A percentile compares a stretch with the other conserved stretches of the same genome.
Conservation (phyloP, 83 land plant genomes). For the Picea engelmannii region DNA sequence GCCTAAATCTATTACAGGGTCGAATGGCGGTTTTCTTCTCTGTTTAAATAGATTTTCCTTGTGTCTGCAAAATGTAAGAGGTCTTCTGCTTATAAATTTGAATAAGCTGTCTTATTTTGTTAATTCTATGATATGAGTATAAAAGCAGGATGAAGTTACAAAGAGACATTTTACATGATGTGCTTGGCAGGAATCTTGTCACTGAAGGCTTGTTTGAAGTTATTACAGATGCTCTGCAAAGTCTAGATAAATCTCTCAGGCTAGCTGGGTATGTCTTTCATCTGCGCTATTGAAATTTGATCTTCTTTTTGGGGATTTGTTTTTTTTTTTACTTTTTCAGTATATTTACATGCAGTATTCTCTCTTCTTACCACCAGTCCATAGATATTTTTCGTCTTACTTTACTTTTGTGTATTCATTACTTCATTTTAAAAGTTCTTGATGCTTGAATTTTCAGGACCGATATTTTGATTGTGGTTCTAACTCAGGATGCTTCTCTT, state of each 20-base stretch:
- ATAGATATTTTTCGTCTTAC: background rate
- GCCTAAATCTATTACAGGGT: no score
- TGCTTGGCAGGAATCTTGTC: slow-evolving; percentile 67
- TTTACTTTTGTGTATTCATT: background rate
- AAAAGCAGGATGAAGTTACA: no score
- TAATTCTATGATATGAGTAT: no score
- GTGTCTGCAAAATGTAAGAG: no score
- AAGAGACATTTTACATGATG: background rate
- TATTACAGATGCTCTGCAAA: slow-evolving; percentile 61
- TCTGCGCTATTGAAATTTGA: background rate
- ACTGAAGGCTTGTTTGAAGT: slow-evolving; percentile 87
- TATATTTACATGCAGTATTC: background rate
- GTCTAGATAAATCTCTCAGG: slow-evolving; percentile 73
- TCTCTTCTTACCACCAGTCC: no score
- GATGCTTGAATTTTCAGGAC: slow-evolving; percentile 58
- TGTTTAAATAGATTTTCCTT: no score
- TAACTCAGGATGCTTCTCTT: slow-evolving; percentile 75
- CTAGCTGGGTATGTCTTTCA: slow-evolving; percentile 64
- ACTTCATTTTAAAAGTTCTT: slow-evolving; percentile 1
- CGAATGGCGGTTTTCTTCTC: no score
- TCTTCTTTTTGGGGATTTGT: background rate
- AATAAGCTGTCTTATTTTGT: no score
- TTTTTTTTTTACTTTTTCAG: background rate
- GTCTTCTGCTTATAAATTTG: no score
- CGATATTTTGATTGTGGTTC: slow-evolving; percentile 77